phyloP scores from a whole-genome alignment of 2,329 filamentous ascomycete genomes.

The Keithomyces neogunnii region DNA sequence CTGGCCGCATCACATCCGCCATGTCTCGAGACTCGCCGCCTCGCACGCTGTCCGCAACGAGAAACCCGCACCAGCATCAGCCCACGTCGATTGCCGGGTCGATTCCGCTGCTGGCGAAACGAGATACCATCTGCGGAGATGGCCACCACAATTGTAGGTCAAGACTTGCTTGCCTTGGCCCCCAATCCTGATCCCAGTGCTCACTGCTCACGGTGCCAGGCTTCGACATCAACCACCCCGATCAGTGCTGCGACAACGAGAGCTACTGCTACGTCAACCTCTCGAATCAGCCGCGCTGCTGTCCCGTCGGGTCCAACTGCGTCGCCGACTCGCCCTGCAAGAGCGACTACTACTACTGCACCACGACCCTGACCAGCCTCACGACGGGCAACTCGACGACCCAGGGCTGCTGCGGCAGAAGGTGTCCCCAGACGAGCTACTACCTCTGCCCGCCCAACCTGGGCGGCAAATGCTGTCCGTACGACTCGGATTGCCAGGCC shows the following conservation, averaged over 20 bases:
- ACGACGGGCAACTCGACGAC: slow-evolving; percentile 18
- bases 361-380: slow-evolving; percentile 13
- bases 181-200: background rate
- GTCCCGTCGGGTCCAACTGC: slow-evolving; percentile 34
- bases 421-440: slow-evolving; percentile 30
- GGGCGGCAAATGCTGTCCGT: slow-evolving; percentile 42
- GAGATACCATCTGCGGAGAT: slow-evolving; percentile 17
- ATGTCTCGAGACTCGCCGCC: slow-evolving; percentile 1
- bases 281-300: slow-evolving; percentile 27
- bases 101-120: slow-evolving; percentile 17
- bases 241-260: slow-evolving; percentile 33
- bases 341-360: slow-evolving; percentile 25
- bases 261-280: slow-evolving; percentile 37
- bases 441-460: slow-evolving; percentile 35
- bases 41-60: background rate
- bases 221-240: slow-evolving; percentile 29
- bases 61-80: slow-evolving; percentile 18
- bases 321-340: slow-evolving; percentile 25
- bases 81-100: slow-evolving; percentile 15
- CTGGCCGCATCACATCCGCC: background rate
- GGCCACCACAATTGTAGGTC: slow-evolving; percentile 23
- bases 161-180: background rate
- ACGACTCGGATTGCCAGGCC: slow-evolving; percentile 32
- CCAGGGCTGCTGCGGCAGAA: slow-evolving; percentile 30
- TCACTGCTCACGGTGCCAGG: slow-evolving; percentile 20